Percentiles rank a stretch among this genome's conserved stretches.
These are phyloP conservation scores for Suillus weaverae DNA, from an alignment of 768 basidiomycete species.

Conservation along the genomic window DNA sequence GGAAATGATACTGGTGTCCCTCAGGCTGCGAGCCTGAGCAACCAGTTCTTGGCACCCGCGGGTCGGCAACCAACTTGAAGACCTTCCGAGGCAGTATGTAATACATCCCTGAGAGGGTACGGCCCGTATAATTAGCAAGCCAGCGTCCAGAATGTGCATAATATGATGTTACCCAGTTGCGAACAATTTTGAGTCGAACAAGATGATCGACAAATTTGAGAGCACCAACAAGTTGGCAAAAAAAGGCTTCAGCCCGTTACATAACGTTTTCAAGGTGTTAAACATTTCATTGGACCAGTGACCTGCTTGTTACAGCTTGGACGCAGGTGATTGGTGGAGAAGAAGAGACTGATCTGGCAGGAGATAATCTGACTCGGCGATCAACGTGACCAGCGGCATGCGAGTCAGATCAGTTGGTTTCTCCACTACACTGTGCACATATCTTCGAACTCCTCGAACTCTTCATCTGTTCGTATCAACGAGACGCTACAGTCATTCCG, in stretches of 20 bases:
- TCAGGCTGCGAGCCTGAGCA: neutral
- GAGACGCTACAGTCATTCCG: slow-evolving; percentile 18
- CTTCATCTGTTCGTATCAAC: neutral
- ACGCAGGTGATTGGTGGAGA: slow-evolving; percentile 1
- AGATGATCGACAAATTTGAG: neutral
- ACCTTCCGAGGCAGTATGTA: neutral
- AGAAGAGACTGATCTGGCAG: slow-evolving; percentile 9
- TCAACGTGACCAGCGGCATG: slow-evolving; percentile 18
- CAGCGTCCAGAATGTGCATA: neutral
- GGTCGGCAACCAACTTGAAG: neutral
- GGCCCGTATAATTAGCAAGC: neutral
- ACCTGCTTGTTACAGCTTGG: neutral
- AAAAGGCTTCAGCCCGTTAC: neutral
- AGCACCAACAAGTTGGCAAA: neutral
- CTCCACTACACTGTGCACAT: neutral
- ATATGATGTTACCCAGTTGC: neutral
- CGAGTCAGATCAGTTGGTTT: slow-evolving; percentile 25
- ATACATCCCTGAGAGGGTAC: neutral
- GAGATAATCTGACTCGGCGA: slow-evolving; percentile 12
- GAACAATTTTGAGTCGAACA: neutral
- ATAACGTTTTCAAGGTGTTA: neutral
- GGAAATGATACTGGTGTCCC: neutral
- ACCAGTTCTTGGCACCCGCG: neutral
- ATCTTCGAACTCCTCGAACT: neutral
- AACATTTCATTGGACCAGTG: neutral